phyloP scores from a whole-genome alignment of 805 yeast species.

The Ogataea sp. region DNA sequence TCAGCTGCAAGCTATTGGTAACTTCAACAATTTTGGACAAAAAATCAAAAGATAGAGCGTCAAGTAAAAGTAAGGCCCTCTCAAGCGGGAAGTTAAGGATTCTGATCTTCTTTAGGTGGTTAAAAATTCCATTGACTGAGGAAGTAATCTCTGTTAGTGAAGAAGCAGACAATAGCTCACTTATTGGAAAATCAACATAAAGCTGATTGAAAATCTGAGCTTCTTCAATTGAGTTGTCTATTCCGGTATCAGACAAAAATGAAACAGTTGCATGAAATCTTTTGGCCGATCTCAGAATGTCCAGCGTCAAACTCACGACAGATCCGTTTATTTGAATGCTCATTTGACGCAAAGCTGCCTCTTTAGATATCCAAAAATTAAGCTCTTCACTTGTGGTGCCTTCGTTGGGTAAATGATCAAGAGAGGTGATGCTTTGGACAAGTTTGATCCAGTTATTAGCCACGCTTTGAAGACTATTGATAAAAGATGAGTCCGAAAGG shows the following conservation, averaged over 20 bases:
- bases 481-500: conserved; percentile 41
- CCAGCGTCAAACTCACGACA: conserved; percentile 49
- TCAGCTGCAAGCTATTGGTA: conserved; percentile 29
- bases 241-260: conserved; percentile 63
- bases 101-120: conserved; percentile 56
- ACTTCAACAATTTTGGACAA: conserved; percentile 33
- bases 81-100: conserved; percentile 53
- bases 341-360: conserved; percentile 45
- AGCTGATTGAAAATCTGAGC: conserved; percentile 55
- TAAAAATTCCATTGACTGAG: conserved; percentile 41
- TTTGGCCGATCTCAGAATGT: conserved; percentile 57
- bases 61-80: conserved; percentile 59
- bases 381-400: conserved; percentile 61
- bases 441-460: conserved; percentile 72
- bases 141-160: conserved; percentile 35
- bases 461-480: conserved; percentile 61
- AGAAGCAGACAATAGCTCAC: conserved; percentile 43
- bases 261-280: conserved; percentile 75
- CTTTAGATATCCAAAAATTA: conserved; percentile 72
- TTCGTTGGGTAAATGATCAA: conserved; percentile 43
- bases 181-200: conserved; percentile 62
- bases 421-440: conserved; percentile 46
- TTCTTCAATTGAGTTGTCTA: conserved; percentile 42
- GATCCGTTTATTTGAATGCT: conserved; percentile 48
- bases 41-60: conserved; percentile 53